Evolutionary conservation across 352 stramenopile genomes (phyloP).

Genomic region (Blastocystis sp.): DNA sequence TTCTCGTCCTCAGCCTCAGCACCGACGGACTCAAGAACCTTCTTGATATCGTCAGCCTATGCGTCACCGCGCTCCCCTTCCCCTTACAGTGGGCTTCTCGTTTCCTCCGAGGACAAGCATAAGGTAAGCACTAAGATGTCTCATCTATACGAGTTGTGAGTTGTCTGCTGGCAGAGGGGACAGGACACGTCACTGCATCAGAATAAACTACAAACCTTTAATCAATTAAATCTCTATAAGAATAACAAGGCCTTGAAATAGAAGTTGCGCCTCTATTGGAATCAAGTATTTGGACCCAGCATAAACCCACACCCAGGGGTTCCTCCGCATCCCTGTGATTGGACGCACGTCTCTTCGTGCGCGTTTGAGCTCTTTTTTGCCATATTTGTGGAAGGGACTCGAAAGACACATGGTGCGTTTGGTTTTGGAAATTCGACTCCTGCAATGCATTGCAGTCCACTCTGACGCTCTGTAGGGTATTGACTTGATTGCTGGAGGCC

Average conservation of each 20-base stretch:
- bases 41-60: conserved; percentile 81
- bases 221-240: conserved; percentile 17
- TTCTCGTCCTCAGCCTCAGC: too few relatives aligned
- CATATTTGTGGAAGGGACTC: not conserved
- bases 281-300: not conserved
- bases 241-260: not conserved
- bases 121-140: conserved; percentile 61
- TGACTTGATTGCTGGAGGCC: too few relatives aligned
- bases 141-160: conserved; percentile 20
- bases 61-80: not conserved
- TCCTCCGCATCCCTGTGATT: not conserved
- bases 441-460: conserved; percentile 78
- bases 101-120: conserved; percentile 15
- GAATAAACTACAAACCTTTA: not conserved
- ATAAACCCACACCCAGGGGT: not conserved
- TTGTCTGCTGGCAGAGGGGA: too few relatives aligned
- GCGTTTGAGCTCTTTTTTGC: not conserved
- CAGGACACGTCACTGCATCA: not conserved
- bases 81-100: not conserved
- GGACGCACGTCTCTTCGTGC: not conserved
- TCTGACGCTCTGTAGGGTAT: conserved; percentile 84
- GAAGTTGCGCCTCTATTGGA: too few relatives aligned
- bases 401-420: not conserved
- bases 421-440: conserved; percentile 77
- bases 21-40: conserved; percentile 79